phyloP scores from a whole-genome alignment of 768 basidiomycete genomes.

The Coprinopsis cinerea region DNA sequence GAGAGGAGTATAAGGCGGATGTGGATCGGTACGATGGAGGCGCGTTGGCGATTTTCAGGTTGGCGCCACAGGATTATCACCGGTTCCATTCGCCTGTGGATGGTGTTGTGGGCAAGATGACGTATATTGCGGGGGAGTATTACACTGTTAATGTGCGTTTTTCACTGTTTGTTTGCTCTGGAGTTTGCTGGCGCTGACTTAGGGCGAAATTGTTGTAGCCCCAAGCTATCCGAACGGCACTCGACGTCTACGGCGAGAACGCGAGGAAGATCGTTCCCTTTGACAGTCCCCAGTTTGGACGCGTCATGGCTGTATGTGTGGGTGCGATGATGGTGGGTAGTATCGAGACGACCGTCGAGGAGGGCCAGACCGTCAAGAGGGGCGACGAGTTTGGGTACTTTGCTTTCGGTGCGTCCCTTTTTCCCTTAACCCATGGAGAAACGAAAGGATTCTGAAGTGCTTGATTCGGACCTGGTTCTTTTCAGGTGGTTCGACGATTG shows the following conservation, averaged over 20 bases:
- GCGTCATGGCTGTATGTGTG: constrained; percentile 87
- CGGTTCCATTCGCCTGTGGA: constrained; percentile 88
- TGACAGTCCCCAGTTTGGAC: constrained; percentile 82
- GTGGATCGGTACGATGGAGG: constrained; percentile 73
- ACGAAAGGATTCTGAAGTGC: not conserved
- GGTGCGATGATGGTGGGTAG: constrained; percentile 96
- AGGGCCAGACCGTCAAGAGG: constrained; percentile 73
- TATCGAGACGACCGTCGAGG: constrained; percentile 80
- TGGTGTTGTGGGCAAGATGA: constrained; percentile 78
- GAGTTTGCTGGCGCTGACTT: not conserved
- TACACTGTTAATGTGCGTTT: constrained; percentile 88
- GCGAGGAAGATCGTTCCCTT: constrained; percentile 89
- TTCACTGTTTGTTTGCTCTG: not conserved
- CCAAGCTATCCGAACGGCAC: constrained; percentile 84
- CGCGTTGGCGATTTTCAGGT: constrained; percentile 80
- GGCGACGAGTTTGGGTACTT: constrained; percentile 94
- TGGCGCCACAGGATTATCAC: constrained; percentile 95
- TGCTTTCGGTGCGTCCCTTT: constrained; percentile 69
- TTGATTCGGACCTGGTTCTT: constrained; percentile 3
- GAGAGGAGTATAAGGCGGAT: constrained; percentile 66
- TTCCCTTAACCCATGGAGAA: no score
- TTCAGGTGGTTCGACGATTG: constrained; percentile 86
- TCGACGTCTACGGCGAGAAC: constrained; percentile 96
- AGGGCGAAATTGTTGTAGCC: constrained; percentile 43
- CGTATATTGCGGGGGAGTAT: constrained; percentile 83